Conservation (phyloP, 768 basidiomycete genomes). For the Naganishia kalamii region DNA sequence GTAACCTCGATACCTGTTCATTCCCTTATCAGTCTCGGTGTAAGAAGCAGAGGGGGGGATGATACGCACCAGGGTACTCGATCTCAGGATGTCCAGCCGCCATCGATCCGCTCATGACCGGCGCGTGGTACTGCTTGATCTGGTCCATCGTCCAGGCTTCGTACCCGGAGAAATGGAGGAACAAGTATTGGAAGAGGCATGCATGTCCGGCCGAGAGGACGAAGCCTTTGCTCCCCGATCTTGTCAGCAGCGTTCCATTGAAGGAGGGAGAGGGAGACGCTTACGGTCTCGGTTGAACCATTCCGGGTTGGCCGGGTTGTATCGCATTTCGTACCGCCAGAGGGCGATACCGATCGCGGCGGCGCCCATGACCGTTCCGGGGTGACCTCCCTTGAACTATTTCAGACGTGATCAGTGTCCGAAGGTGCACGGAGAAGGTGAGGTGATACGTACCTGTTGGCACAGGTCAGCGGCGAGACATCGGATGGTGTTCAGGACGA, state of each 20-base stretch:
- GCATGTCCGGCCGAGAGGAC: constrained; percentile 34
- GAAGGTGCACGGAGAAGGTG: too few species aligned
- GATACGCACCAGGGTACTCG: constrained; percentile 38
- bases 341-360: constrained; percentile 44
- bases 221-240: constrained; percentile 20
- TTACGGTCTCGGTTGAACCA: constrained; percentile 45
- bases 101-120: constrained; percentile 33
- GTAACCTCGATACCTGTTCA: constrained; percentile 39
- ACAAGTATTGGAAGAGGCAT: constrained; percentile 45
- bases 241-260: not conserved
- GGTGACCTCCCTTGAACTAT: constrained; percentile 46
- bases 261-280: not conserved
- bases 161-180: constrained; percentile 44
- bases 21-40: too few species aligned
- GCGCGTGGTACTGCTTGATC: constrained; percentile 44
- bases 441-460: too few species aligned
- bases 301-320: constrained; percentile 45
- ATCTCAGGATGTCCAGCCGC: constrained; percentile 47
- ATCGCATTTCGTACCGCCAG: constrained; percentile 42
- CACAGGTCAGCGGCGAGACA: constrained; percentile 43
- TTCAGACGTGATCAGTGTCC: too few species aligned
- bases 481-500: constrained; percentile 43
- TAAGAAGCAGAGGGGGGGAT: too few species aligned
- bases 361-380: constrained; percentile 47
- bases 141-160: constrained; percentile 44